Percentiles rank a stretch among this genome's conserved stretches.
Conservation (phyloP, 2,329 filamentous ascomycete species). For the Penicillium sp. region DNA sequence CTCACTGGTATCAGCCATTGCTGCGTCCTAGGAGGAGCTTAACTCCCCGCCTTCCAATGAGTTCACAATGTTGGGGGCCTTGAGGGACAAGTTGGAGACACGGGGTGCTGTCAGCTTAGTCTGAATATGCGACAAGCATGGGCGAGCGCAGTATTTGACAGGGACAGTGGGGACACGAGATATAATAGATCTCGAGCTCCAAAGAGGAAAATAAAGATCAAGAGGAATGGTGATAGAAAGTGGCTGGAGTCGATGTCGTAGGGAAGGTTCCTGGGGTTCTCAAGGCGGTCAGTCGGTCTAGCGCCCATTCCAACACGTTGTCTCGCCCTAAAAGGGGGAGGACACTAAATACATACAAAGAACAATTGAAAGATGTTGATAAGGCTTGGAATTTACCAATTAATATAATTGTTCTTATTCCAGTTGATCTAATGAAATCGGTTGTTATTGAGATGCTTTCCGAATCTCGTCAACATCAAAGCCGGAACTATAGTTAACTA, state of each 20-base stretch:
- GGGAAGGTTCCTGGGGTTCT: constrained; percentile 11
- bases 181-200: constrained; percentile 1
- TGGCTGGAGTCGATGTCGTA: constrained; percentile 25
- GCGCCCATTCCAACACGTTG: constrained; percentile 11
- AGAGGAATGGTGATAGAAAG: constrained; percentile 15
- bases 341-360: not conserved
- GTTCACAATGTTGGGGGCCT: constrained; percentile 20
- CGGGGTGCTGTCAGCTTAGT: constrained; percentile 22
- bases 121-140: constrained; percentile 28
- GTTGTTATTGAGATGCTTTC: not conserved
- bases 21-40: constrained; percentile 27
- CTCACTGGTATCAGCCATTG: constrained; percentile 36
- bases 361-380: not conserved
- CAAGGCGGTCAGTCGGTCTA: constrained; percentile 23
- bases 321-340: not conserved
- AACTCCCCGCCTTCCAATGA: constrained; percentile 24
- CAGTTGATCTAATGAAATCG: no score
- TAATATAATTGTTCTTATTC: not conserved
- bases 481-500: no score
- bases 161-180: constrained; percentile 1
- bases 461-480: not conserved
- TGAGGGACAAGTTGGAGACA: constrained; percentile 15
- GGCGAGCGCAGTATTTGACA: constrained; percentile 20
- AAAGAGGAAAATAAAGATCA: not conserved
- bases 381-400: not conserved